Evolutionary conservation across 2,329 filamentous ascomycete genomes (phyloP).

Genomic region (Cladosporium sp.): DNA sequence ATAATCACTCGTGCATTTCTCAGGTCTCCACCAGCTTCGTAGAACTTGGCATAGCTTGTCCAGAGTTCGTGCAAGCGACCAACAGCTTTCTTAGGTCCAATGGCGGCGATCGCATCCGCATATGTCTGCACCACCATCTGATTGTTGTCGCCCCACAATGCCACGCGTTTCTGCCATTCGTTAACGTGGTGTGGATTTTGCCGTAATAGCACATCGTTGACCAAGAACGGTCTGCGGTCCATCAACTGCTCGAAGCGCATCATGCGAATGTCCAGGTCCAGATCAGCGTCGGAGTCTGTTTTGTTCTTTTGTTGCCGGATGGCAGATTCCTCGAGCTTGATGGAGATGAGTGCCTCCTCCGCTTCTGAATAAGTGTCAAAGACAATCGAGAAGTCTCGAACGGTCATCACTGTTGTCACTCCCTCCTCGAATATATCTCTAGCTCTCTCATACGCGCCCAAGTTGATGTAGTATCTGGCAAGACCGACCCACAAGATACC

Average conservation of each 20-base stretch:
- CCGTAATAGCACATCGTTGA: conserved; percentile 91
- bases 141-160: conserved; percentile 91
- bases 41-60: conserved; percentile 96
- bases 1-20: conserved; percentile 86
- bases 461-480: conserved; percentile 94
- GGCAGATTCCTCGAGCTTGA: conserved; percentile 85
- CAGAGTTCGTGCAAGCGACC: conserved; percentile 94
- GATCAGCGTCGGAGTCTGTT: conserved; percentile 80
- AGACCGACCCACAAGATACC: conserved; percentile 94
- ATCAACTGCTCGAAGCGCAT: conserved; percentile 97
- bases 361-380: conserved; percentile 97
- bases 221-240: conserved; percentile 91
- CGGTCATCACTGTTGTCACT: conserved; percentile 97
- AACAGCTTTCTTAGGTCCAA: conserved; percentile 89
- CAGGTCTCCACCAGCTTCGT: conserved; percentile 83
- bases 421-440: conserved; percentile 94
- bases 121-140: conserved; percentile 91
- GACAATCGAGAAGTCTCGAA: conserved; percentile 92
- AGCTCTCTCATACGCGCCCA: conserved; percentile 87
- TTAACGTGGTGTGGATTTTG: conserved; percentile 96
- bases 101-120: conserved; percentile 87
- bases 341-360: conserved; percentile 91
- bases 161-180: conserved; percentile 97
- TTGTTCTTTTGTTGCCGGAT: conserved; percentile 75
- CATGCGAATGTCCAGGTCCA: conserved; percentile 95